A percentile compares a stretch with the other conserved stretches of the same genome.
Conservation (phyloP, 352 stramenopile species). For the Phytophthora nicotianae region DNA sequence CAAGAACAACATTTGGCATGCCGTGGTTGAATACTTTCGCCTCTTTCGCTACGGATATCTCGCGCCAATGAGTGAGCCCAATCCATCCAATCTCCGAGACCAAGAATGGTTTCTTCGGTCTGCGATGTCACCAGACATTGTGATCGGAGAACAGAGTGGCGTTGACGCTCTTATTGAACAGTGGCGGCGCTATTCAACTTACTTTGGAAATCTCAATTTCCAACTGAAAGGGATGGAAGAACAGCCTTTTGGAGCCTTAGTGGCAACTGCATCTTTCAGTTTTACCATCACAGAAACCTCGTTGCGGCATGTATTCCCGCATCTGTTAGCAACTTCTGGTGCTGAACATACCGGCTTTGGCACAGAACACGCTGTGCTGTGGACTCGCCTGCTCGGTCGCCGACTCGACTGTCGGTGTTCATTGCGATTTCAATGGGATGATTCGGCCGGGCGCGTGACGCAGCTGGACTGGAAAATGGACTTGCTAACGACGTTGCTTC, state of each 20-base stretch:
- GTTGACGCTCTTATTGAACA: conserved; percentile 26
- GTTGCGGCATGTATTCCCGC: conserved; percentile 17
- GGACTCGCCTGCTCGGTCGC: conserved; percentile 12
- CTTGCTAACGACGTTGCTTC: conserved; percentile 13
- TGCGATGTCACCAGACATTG: conserved; percentile 22
- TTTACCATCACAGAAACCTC: conserved; percentile 18
- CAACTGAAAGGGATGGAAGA: conserved; percentile 32
- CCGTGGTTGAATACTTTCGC: conserved; percentile 28
- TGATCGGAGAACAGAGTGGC: conserved; percentile 16
- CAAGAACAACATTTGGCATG: conserved; percentile 13
- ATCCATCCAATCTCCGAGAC: conserved; percentile 3
- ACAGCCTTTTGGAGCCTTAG: conserved; percentile 5
- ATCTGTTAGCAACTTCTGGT: conserved; percentile 2
- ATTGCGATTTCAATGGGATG: conserved; percentile 21
- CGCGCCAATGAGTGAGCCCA: background rate
- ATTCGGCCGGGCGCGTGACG: background rate
- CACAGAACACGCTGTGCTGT: background rate
- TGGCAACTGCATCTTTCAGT: conserved; percentile 6
- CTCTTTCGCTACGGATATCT: conserved; percentile 22
- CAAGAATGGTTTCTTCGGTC: conserved; percentile 28
- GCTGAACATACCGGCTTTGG: background rate
- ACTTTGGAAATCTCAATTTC: conserved; percentile 27
- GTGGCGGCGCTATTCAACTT: conserved; percentile 31
- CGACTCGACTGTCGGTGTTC: conserved; percentile 11
- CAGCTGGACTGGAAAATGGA: conserved; percentile 16